A percentile compares a stretch with the other conserved stretches of the same genome.
Conservation (phyloP, 2,329 filamentous ascomycete species). For the Tolypocladium album region DNA sequence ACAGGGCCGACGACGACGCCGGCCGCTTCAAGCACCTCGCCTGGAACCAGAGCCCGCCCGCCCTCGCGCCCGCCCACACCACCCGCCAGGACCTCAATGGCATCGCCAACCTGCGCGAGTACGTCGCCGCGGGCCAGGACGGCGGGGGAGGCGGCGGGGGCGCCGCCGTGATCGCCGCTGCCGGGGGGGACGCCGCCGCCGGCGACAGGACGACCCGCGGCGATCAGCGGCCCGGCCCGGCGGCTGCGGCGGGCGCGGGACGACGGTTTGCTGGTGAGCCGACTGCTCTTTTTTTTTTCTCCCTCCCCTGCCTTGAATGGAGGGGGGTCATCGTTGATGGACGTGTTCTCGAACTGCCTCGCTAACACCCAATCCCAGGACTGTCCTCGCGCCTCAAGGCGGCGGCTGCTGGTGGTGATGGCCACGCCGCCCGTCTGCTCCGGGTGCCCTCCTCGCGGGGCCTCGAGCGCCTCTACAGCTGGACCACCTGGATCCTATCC, state of each 20-base stretch:
- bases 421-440: slow-evolving; percentile 21
- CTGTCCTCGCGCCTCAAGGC: slow-evolving; percentile 20
- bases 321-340: too few relatives aligned
- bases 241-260: slow-evolving; percentile 13
- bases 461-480: slow-evolving; percentile 24
- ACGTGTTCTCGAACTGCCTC: neutral
- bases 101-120: slow-evolving; percentile 38
- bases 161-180: slow-evolving; percentile 6
- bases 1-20: slow-evolving; percentile 44
- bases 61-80: slow-evolving; percentile 35
- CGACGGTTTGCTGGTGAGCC: slow-evolving; percentile 18
- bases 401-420: slow-evolving; percentile 29
- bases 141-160: slow-evolving; percentile 15
- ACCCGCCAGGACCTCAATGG: slow-evolving; percentile 46
- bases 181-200: slow-evolving; percentile 5
- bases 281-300: too few relatives aligned
- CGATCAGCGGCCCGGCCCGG: slow-evolving; percentile 2
- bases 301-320: too few relatives aligned
- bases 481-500: slow-evolving; percentile 30
- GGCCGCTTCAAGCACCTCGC: slow-evolving; percentile 32
- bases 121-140: slow-evolving; percentile 24
- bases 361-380: slow-evolving; percentile 5
- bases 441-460: slow-evolving; percentile 17
- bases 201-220: slow-evolving; percentile 13
- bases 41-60: slow-evolving; percentile 44